Base-by-base conservation (phyloP, 2,329 filamentous ascomycete species). In the Neospermospora avenae region DNA sequence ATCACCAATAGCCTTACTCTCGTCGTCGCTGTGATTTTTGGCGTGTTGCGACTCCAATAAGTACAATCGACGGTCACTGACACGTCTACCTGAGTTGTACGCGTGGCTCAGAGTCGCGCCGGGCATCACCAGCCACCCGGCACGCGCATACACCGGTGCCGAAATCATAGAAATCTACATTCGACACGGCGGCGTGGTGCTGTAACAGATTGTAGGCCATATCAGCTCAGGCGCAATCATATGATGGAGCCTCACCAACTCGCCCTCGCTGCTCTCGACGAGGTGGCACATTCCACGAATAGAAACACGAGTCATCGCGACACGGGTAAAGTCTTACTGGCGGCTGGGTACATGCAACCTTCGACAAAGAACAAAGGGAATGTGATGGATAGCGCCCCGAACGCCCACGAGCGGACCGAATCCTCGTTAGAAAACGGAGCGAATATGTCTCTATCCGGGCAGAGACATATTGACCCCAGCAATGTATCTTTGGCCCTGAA, bases 221-320 rank as follows among this genome's bases (percentile, higher is more conserved):
- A 4, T 39, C 24, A 46, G 13, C 41, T 31, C 35, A 55, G 25
- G 28, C 49, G 39, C 45, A 49, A 52, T 55, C 22, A 18, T 28
- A 25, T 59, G 54, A 71, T 72, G 68, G 69, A 68, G 53, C 61
- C 67, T 59, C 65, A 67, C 49, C 63, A 67, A 34, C 49, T 70
- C 54, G 68, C 68, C 59, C 67, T 70, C 55, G 69, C 68, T 61
- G 65, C 69, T 48, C 65, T 69, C 53, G 63, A 63, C 51, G 53
- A 66, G 61, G 58, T 67, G 55, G 59, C 61, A 60, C 56, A 61
- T 42, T 60, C 49, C 37, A 52, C 41, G 49, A 56, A 45, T 20
- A 54, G 52, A 41, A 58, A 51, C 37, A 44, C 61, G 59, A 63
- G 62, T 67, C 61, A 64, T 60, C 63, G 59, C 57, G 59, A 66